phyloP scores from a whole-genome alignment of 805 yeast genomes.

The Candida multigemmis region DNA sequence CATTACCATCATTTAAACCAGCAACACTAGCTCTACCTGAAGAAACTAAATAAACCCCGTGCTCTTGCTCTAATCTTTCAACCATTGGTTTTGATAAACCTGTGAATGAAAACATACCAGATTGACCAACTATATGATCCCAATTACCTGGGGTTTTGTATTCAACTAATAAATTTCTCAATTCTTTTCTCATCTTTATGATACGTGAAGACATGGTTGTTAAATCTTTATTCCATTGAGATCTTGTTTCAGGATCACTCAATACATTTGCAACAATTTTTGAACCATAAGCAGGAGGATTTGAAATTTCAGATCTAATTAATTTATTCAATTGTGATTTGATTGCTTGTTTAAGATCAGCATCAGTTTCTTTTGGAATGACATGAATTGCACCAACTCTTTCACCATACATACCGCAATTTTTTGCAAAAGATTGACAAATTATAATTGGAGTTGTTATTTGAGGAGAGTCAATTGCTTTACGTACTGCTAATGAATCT shows the following conservation, averaged over 20 bases:
- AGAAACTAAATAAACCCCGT: conserved; percentile 71
- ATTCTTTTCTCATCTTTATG: conserved; percentile 61
- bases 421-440: conserved; percentile 95
- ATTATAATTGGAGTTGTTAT: conserved; percentile 36
- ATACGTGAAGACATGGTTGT: conserved; percentile 83
- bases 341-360: conserved; percentile 46
- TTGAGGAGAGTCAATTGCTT: conserved; percentile 37
- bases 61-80: conserved; percentile 61
- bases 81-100: conserved; percentile 77
- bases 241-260: conserved; percentile 52
- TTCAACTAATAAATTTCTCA: conserved; percentile 50
- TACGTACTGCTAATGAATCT: conserved; percentile 78
- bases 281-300: conserved; percentile 95
- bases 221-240: conserved; percentile 81
- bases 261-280: conserved; percentile 76
- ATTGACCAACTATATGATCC: conserved; percentile 85
- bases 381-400: conserved; percentile 91
- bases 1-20: conserved; percentile 76
- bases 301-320: conserved; percentile 80
- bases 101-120: conserved; percentile 96
- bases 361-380: conserved; percentile 34
- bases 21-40: conserved; percentile 93
- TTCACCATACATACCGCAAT: conserved; percentile 96
- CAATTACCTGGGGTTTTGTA: conserved; percentile 81
- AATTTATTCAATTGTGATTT: conserved; percentile 67